Evolutionary conservation across 768 basidiomycete species (phyloP).

Genomic region (Cytidiella melzeri): DNA sequence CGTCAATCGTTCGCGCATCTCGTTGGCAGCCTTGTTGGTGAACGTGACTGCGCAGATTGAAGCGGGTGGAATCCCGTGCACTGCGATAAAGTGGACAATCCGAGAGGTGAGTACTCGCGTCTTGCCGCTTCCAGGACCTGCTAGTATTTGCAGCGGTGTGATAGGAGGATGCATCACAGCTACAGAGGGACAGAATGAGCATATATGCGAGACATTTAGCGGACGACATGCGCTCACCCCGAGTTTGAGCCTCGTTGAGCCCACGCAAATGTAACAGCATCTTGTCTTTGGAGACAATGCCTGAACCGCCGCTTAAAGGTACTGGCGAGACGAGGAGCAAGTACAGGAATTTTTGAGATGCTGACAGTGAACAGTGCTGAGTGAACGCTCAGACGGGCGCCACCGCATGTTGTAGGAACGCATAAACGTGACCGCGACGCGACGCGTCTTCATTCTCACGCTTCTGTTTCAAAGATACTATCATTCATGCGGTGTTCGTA

Average conservation of each 20-base stretch:
- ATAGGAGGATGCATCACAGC: slow-evolving; percentile 62
- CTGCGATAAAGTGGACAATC: slow-evolving; percentile 57
- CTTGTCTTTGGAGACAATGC: no score
- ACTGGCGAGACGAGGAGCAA: no score
- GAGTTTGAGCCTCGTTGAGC: not conserved
- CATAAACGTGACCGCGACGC: no score
- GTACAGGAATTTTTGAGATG: no score
- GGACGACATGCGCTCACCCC: not conserved
- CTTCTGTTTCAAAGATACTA: no score
- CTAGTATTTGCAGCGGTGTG: slow-evolving; percentile 71
- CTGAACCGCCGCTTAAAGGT: no score
- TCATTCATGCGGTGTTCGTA: no score
- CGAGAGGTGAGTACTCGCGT: slow-evolving; percentile 66
- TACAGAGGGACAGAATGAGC: slow-evolving; percentile 20
- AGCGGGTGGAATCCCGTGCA: slow-evolving; percentile 43
- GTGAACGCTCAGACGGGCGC: no score
- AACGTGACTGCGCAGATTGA: slow-evolving; percentile 80
- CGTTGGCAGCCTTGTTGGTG: slow-evolving; percentile 86
- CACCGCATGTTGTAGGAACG: no score
- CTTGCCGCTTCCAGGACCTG: slow-evolving; percentile 76
- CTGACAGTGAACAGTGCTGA: no score
- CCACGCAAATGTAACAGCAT: not conserved
- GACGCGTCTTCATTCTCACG: no score
- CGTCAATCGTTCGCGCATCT: slow-evolving; percentile 70
- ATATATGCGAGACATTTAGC: not conserved